Conservation (phyloP, 139 green algal species). For the Spirogloea muscicola region DNA sequence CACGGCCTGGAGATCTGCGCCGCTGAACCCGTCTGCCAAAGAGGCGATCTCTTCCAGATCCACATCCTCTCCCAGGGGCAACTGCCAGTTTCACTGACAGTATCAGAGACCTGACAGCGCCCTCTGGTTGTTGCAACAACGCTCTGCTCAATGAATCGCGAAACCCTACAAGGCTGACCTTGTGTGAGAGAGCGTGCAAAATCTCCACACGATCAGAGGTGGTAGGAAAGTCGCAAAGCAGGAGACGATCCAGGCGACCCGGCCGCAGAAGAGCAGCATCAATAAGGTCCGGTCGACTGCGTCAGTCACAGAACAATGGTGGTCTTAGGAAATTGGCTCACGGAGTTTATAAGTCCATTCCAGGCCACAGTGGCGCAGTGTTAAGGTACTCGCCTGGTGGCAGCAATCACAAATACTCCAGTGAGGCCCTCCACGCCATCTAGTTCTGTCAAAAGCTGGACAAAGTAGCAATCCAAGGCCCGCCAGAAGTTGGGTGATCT, state of each 20-base stretch:
- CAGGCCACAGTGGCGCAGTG: too few relatives aligned
- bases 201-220: constrained; percentile 42
- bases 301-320: too few relatives aligned
- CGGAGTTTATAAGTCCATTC: too few relatives aligned
- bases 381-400: too few relatives aligned
- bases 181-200: constrained; percentile 16
- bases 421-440: constrained; percentile 88
- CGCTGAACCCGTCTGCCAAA: constrained; percentile 43
- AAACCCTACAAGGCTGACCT: too few relatives aligned
- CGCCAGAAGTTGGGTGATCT: too few relatives aligned
- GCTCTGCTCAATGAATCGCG: too few relatives aligned
- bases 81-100: too few relatives aligned
- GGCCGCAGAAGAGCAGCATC: constrained; percentile 50
- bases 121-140: too few relatives aligned
- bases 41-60: constrained; percentile 33
- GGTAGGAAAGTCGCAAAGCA: constrained; percentile 49
- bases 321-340: too few relatives aligned
- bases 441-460: constrained; percentile 96
- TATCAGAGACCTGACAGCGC: too few relatives aligned
- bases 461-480: too few relatives aligned
- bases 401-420: constrained; percentile 86
- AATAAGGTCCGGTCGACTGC: constrained; percentile 53
- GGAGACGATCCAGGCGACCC: constrained; percentile 45
- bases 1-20: constrained; percentile 49
- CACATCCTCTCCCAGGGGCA: constrained; percentile 47